phyloP scores from a whole-genome alignment of 805 yeast genomes.

The Henningerozyma blattae region DNA sequence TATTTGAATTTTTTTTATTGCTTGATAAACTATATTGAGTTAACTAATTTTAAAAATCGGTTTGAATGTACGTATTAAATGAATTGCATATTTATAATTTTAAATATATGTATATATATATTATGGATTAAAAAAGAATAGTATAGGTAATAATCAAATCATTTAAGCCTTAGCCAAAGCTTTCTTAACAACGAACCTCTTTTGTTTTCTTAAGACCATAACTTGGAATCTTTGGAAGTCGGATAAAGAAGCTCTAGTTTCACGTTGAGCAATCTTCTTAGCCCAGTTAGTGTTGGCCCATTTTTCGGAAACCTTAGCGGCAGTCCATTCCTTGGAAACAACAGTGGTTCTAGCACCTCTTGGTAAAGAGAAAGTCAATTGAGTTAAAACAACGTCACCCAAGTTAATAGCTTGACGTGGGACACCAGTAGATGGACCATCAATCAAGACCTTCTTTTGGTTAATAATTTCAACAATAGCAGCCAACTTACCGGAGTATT shows the following conservation, averaged over 20 bases:
- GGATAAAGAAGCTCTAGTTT: constrained; percentile 82
- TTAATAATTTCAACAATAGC: constrained; percentile 97
- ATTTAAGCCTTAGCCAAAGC: constrained; percentile 91
- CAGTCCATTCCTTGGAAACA: constrained; percentile 87
- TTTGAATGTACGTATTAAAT: too few relatives aligned
- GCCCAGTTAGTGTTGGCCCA: constrained; percentile 97
- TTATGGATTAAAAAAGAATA: too few relatives aligned
- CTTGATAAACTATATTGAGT: too few relatives aligned
- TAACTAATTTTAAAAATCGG: too few relatives aligned
- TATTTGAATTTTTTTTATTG: too few relatives aligned
- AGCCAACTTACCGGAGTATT: constrained; percentile 72
- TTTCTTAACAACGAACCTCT: constrained; percentile 88
- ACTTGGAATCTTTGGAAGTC: constrained; percentile 99
- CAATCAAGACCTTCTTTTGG: constrained; percentile 95
- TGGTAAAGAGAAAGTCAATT: constrained; percentile 80
- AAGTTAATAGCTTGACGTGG: constrained; percentile 86
- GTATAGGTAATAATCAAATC: too few relatives aligned
- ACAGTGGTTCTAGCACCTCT: constrained; percentile 86
- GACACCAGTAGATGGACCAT: constrained; percentile 85
- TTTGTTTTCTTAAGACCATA: constrained; percentile 92
- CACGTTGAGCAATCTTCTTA: constrained; percentile 91
- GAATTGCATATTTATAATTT: too few relatives aligned
- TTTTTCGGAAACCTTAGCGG: constrained; percentile 76
- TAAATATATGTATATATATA: too few relatives aligned
- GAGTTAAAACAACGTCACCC: constrained; percentile 85